Conservation (phyloP, 1,139 yeast species). For the Citeromyces hawaiiensis region DNA sequence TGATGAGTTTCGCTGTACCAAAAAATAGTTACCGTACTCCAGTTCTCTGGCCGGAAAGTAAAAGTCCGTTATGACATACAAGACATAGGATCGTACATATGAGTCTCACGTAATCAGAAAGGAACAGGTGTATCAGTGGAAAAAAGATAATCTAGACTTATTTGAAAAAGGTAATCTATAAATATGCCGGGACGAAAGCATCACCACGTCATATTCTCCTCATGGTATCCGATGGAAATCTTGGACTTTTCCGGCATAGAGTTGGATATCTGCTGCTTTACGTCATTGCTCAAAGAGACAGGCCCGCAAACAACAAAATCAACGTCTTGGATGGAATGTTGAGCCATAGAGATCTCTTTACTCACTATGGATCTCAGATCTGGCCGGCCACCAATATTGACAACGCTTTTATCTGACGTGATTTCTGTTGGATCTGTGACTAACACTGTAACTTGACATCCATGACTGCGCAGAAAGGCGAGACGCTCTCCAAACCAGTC, state of each 20-base stretch:
- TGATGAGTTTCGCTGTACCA: too few species aligned
- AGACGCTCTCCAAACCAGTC: conserved; percentile 1
- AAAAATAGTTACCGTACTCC: too few species aligned
- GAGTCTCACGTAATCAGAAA: too few species aligned
- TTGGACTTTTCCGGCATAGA: not conserved
- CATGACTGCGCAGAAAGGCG: not conserved
- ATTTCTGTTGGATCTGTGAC: not conserved
- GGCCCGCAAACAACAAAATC: conserved; percentile 1
- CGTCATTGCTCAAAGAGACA: not conserved
- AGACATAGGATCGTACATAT: too few species aligned
- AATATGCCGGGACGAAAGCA: too few species aligned
- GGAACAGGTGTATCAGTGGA: too few species aligned
- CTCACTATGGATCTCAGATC: not conserved
- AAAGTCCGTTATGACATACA: too few species aligned
- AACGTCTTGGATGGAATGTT: not conserved
- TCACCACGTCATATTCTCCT: conserved; percentile 2
- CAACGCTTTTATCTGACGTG: not conserved
- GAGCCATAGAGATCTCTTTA: not conserved
- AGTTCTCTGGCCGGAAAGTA: too few species aligned
- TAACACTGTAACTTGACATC: not conserved
- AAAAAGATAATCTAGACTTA: too few species aligned
- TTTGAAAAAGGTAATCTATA: too few species aligned
- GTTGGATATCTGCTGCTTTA: not conserved
- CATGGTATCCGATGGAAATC: not conserved
- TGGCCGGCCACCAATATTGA: not conserved